A percentile compares a stretch with the other conserved stretches of the same genome.
phyloP scores from a whole-genome alignment of 441 rosid genomes.

The Adansonia grandidieri region DNA sequence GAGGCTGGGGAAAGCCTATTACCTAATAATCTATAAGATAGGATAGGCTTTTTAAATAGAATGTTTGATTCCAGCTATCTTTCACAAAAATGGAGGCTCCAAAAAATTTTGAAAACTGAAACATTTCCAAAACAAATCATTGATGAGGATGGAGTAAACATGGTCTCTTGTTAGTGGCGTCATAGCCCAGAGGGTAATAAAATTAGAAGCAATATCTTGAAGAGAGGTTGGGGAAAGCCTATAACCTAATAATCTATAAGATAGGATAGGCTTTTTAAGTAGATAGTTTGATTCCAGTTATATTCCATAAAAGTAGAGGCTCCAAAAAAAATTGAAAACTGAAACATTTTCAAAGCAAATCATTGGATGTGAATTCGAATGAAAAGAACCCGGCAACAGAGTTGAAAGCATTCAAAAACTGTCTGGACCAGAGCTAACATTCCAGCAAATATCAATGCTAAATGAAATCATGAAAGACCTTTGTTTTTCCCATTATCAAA shows the following conservation, averaged over 20 bases:
- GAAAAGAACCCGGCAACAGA: background rate
- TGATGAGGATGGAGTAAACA: background rate
- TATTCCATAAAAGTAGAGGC: background rate
- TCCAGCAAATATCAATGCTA: slow-evolving; percentile 20
- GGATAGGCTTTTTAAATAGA: background rate
- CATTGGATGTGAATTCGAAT: background rate
- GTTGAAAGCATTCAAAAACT: background rate
- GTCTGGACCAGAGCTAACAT: background rate
- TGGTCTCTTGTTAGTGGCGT: slow-evolving; percentile 6
- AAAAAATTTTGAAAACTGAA: background rate
- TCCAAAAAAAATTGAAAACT: background rate
- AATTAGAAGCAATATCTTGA: background rate
- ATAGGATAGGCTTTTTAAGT: slow-evolving; percentile 1
- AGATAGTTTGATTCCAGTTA: background rate
- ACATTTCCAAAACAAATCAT: background rate
- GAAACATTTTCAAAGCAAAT: background rate
- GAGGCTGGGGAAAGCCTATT: background rate
- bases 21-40: background rate
- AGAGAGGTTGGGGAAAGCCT: background rate
- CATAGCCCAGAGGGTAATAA: background rate
- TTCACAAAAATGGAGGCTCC: background rate
- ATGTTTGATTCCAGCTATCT: background rate
- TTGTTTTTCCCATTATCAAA: slow-evolving; percentile 4
- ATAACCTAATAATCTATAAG: background rate
- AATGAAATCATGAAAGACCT: background rate